A percentile compares a stretch with the other conserved stretches of the same genome.
Conservation (phyloP, 768 basidiomycete species). For the Boletus eberwhitei region DNA sequence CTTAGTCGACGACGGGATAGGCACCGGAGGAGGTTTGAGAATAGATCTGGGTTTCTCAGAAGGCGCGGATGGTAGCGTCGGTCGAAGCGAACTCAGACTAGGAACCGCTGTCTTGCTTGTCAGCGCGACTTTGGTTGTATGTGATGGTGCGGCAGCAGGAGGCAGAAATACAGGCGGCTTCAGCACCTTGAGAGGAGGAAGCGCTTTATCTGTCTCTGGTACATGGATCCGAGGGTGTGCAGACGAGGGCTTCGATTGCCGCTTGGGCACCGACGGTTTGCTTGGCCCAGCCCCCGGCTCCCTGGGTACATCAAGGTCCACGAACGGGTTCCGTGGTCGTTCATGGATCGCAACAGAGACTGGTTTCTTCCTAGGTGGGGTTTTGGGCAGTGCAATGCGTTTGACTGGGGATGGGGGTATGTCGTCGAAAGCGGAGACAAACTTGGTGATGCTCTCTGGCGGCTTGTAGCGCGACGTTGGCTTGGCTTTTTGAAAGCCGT, state of each 20-base stretch:
- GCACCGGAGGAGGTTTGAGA: constrained; percentile 29
- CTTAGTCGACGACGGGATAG: constrained; percentile 14
- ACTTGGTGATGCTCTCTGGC: constrained; percentile 24
- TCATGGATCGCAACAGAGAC: constrained; percentile 8
- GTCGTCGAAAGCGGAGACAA: constrained; percentile 28
- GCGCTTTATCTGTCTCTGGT: not conserved
- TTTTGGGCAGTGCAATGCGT: not conserved
- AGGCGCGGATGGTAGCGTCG: constrained; percentile 1
- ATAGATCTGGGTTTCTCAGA: constrained; percentile 22
- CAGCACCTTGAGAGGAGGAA: constrained; percentile 12
- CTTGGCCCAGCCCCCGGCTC: constrained; percentile 10
- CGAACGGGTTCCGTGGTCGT: constrained; percentile 21
- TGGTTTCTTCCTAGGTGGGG: constrained; percentile 3
- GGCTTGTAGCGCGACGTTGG: constrained; percentile 22
- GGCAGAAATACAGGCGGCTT: constrained; percentile 15
- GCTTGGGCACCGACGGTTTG: constrained; percentile 5
- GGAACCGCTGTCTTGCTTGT: constrained; percentile 2
- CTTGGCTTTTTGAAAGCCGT: constrained; percentile 29
- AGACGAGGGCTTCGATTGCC: constrained; percentile 5
- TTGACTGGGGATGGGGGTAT: not conserved
- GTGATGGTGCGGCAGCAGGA: not conserved
- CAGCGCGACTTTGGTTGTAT: not conserved
- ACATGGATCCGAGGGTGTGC: constrained; percentile 2
- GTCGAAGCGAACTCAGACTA: constrained; percentile 1
- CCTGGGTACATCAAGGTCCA: constrained; percentile 4